Evolutionary conservation across 2,329 filamentous ascomycete genomes (phyloP), one percentile per base, ranked within the genome.

Genomic region (Fusarium coicis): DNA sequence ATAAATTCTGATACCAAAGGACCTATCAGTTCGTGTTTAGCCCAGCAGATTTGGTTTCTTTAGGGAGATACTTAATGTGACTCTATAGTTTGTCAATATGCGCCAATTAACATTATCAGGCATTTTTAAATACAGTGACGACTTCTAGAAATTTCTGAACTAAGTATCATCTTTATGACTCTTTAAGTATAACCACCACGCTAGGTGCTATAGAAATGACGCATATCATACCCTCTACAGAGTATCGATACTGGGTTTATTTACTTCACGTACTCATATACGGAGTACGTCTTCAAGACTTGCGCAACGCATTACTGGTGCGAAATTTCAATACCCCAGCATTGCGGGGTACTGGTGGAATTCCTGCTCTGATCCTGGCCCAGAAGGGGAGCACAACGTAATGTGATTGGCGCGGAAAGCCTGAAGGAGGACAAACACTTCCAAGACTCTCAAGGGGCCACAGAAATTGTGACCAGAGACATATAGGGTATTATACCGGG

Each of bases 21-120:
- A 5, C 9, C 6, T 9, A 4, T 3, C 2, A 10, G 21, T 10
- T n/a, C 21, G 21, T 42, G 6, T 16, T 15, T 10, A 10, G 16
- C 6, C 6, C n/a, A 4, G 14, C 14, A n/a, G 40, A 19, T 16
- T 16, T 7, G 1, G 2, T 7, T 23, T 0, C 10, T 5, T 6
- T 23, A 23, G 15, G 10, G 4, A 6, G 6, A 23, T 30, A 4
- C 26, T 15, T 4, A 2, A 10, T 15, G 1, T 30, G 3, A 21
- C 44, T 21, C 18, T 0, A 14, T 15, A 0, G 11, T 21, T 12
- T 30, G 5, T 23, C 1, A 32, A 21, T 10, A n/a, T n/a, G 32
- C 14, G 28, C 7, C 4, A 15, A 49, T 32, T 4, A 7, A 40
- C 6, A 21, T 40, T 2, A 14, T 40, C 11, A 40, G 10, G 37